Evolutionary conservation across 805 yeast genomes (phyloP), one percentile per base, ranked within the genome.

Genomic region (Lipomyces oligophaga): DNA sequence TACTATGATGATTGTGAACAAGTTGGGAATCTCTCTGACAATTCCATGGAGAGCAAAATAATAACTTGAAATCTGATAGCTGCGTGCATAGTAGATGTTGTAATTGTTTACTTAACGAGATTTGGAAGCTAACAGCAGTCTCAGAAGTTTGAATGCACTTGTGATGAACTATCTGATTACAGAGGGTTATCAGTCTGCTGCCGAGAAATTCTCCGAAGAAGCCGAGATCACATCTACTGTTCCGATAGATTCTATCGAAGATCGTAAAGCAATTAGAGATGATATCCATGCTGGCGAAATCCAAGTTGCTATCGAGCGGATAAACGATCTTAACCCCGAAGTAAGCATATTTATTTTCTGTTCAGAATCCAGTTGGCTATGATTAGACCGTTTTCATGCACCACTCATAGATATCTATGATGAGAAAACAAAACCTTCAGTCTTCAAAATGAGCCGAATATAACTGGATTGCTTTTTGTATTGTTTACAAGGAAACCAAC

Each of bases 151-250:
- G 57, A 78, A 75, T 65, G 68, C 69, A 38, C 62, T 85, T 47
- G 73, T 87, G 10, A 71, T 86, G 62, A 81, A 84, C 67, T 85
- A 83, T 64, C 75, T 87, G 51, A 77, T 87, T 11, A 77, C 79
- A 41, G 89, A 85, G 66, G 94, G 93, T 0, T 82, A 83, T 61
- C 80, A 80, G 49, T 74, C 79, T 11, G 80, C 94, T 0, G 83
- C 86, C 1, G 47, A 67, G 11, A 72, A 73, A 36, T 79, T 85
- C 67, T 75, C 86, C 2, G 67, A 69, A 43, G 93, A 84, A 55
- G 67, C 70, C 3, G 54, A 58, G 27, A 45, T 66, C 22, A 43
- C 49, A 13, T 48, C 62, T 5, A 35, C 58, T 2, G 54, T 58
- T 30, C 84, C 81, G 4, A 66, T 74, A 45, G 66, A 73, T 22